Percentiles rank a stretch among this genome's conserved stretches.
Evolutionary conservation across 805 yeast species (phyloP).

Genomic region (Wickerhamiella vanderwaltii): DNA sequence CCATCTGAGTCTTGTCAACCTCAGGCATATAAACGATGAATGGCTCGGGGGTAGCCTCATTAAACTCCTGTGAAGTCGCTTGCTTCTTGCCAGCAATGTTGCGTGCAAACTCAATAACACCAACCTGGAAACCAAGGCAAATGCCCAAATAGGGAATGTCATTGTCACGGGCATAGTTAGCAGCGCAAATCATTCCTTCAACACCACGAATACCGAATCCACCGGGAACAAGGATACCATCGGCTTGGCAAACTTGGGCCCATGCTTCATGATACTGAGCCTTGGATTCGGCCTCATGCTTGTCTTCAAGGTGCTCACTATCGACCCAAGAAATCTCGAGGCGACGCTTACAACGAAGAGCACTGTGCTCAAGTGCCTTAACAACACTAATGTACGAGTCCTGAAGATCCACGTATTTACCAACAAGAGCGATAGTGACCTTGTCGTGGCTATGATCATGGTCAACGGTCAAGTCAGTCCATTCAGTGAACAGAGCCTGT

Average conservation of each 20-base stretch:
- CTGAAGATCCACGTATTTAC: slow-evolving; percentile 90
- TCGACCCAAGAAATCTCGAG: slow-evolving; percentile 94
- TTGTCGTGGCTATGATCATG: slow-evolving; percentile 76
- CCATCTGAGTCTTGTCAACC: slow-evolving; percentile 86
- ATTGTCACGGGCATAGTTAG: slow-evolving; percentile 96
- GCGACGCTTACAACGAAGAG: slow-evolving; percentile 77
- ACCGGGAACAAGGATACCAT: slow-evolving; percentile 96
- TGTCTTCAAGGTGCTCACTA: slow-evolving; percentile 76
- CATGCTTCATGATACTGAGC: slow-evolving; percentile 86
- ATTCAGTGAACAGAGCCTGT: slow-evolving; percentile 50
- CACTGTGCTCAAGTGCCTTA: slow-evolving; percentile 88
- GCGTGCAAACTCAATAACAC: slow-evolving; percentile 87
- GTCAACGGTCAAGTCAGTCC: slow-evolving; percentile 68
- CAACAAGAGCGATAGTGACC: slow-evolving; percentile 91
- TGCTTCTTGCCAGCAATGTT: slow-evolving; percentile 54
- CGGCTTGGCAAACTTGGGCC: slow-evolving; percentile 85
- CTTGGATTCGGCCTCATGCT: slow-evolving; percentile 49
- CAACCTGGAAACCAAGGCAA: slow-evolving; percentile 94
- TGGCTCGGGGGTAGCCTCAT: slow-evolving; percentile 48
- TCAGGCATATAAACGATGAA: slow-evolving; percentile 97
- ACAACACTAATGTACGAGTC: slow-evolving; percentile 92
- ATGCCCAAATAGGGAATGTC: slow-evolving; percentile 91
- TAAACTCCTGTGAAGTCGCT: slow-evolving; percentile 77
- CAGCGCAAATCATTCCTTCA: slow-evolving; percentile 96
- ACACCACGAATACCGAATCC: slow-evolving; percentile 97